Evolutionary conservation across 768 basidiomycete species (phyloP).

Genomic region (Auriscalpium vulgare): DNA sequence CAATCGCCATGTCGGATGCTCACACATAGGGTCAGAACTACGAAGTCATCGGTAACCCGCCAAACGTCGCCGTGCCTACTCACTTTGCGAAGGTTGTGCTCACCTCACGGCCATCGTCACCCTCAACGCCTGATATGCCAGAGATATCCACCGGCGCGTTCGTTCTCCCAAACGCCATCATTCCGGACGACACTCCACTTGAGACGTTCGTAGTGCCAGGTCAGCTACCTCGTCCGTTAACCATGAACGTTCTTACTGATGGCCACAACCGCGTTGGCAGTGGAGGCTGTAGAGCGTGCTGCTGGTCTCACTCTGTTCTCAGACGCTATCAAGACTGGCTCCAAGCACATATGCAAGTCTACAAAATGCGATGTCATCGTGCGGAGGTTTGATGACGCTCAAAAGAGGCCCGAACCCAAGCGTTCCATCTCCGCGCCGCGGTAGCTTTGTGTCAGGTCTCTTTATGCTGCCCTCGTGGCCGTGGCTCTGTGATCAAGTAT

Average conservation of each 20-base stretch:
- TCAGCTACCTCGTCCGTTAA: constrained; percentile 26
- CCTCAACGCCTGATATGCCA: constrained; percentile 55
- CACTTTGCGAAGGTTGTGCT: constrained; percentile 97
- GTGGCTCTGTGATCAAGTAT: neutral
- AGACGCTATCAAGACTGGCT: constrained; percentile 59
- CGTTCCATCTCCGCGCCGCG: constrained; percentile 44
- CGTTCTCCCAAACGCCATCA: constrained; percentile 89
- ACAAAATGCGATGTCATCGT: constrained; percentile 86
- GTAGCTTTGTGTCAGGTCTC: constrained; percentile 3
- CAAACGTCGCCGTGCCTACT: constrained; percentile 88
- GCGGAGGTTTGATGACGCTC: constrained; percentile 85
- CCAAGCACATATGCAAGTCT: constrained; percentile 83
- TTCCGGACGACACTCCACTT: constrained; percentile 76
- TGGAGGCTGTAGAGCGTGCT: constrained; percentile 87
- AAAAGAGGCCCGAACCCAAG: constrained; percentile 50
- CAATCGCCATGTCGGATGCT: constrained; percentile 1
- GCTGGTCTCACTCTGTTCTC: constrained; percentile 87
- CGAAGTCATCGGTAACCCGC: constrained; percentile 91
- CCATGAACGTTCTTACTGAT: neutral
- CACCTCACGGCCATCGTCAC: constrained; percentile 65
- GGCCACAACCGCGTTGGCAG: constrained; percentile 30
- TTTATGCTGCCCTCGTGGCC: neutral
- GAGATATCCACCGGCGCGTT: constrained; percentile 91
- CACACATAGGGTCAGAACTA: constrained; percentile 49
- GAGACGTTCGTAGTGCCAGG: constrained; percentile 78